A percentile compares a stretch with the other conserved stretches of the same genome.
phyloP scores from a whole-genome alignment of 2,329 filamentous ascomycete species.

The Colletotrichum plurivorum region DNA sequence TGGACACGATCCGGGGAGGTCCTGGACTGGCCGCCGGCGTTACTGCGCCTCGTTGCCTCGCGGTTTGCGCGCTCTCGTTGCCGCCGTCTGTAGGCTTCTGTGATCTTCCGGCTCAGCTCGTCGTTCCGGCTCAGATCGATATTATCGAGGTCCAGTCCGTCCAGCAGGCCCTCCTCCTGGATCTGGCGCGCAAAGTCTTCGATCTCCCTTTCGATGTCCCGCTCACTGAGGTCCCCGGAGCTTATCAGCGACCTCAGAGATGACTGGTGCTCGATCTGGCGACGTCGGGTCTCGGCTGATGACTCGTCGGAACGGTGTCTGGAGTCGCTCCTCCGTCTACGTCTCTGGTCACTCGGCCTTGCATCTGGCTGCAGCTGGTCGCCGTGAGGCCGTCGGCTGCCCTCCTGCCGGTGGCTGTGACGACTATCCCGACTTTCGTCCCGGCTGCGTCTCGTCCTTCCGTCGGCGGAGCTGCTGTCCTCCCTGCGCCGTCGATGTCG shows the following conservation, averaged over 20 bases:
- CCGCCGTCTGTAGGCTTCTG: constrained; percentile 85
- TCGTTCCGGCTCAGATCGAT: constrained; percentile 89
- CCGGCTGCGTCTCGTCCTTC: constrained; percentile 36
- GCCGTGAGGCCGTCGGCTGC: constrained; percentile 49
- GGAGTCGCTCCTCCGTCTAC: constrained; percentile 61
- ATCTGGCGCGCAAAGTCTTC: constrained; percentile 92
- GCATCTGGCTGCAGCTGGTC: constrained; percentile 56
- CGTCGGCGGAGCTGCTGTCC: constrained; percentile 39
- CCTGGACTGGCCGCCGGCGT: constrained; percentile 56
- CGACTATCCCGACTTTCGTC: constrained; percentile 42
- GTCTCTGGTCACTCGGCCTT: constrained; percentile 50
- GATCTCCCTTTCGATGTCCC: constrained; percentile 89
- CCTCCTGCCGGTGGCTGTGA: constrained; percentile 47
- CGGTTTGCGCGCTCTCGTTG: constrained; percentile 67
- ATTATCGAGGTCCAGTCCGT: constrained; percentile 90
- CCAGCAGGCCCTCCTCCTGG: constrained; percentile 86
- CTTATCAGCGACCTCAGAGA: constrained; percentile 89
- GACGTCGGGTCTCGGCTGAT: constrained; percentile 54
- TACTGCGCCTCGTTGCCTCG: constrained; percentile 54
- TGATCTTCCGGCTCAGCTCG: constrained; percentile 90
- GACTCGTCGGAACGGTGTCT: constrained; percentile 56
- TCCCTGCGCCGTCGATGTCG: constrained; percentile 43
- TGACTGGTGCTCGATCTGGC: constrained; percentile 89
- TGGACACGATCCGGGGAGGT: constrained; percentile 44
- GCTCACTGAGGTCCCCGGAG: constrained; percentile 80